Evolutionary conservation across 2,329 filamentous ascomycete species (phyloP).

Genomic region (Neoscytalidium dimidiatum): DNA sequence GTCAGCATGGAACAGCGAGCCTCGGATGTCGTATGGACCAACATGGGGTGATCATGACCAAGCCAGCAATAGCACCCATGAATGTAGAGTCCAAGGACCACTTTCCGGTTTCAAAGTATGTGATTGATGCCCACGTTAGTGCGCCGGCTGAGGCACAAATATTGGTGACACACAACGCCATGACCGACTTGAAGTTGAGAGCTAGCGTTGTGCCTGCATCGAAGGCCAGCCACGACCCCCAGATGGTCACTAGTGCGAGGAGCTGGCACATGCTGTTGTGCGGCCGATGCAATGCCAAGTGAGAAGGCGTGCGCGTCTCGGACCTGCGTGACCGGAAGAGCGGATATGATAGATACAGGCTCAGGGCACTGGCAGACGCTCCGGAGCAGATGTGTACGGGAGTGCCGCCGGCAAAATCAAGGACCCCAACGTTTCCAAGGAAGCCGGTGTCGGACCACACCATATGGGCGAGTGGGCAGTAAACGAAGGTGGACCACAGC

Average conservation of each 20-base stretch:
- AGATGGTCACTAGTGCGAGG: slow-evolving; percentile 88
- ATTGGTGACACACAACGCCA: slow-evolving; percentile 81
- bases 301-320: slow-evolving; percentile 54
- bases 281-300: slow-evolving; percentile 84
- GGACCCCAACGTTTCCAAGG: slow-evolving; percentile 74
- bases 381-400: slow-evolving; percentile 88
- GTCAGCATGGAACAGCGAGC: not conserved
- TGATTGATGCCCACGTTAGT: slow-evolving; percentile 92
- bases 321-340: slow-evolving; percentile 50
- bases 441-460: slow-evolving; percentile 86
- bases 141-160: slow-evolving; percentile 80
- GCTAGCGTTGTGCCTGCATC: slow-evolving; percentile 82
- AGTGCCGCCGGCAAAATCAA: slow-evolving; percentile 88
- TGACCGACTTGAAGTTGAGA: slow-evolving; percentile 84
- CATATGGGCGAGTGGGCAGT: slow-evolving; percentile 93
- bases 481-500: slow-evolving; percentile 84
- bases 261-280: slow-evolving; percentile 94
- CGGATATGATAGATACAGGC: slow-evolving; percentile 54
- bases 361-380: slow-evolving; percentile 54
- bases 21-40: not conserved
- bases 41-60: slow-evolving; percentile 82
- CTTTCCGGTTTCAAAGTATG: slow-evolving; percentile 72
- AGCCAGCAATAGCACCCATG: slow-evolving; percentile 81
- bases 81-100: slow-evolving; percentile 94
- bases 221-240: slow-evolving; percentile 98